A percentile compares a stretch with the other conserved stretches of the same genome.
Conservation (phyloP, 2,329 filamentous ascomycete species). For the Aspergillus floridensis region DNA sequence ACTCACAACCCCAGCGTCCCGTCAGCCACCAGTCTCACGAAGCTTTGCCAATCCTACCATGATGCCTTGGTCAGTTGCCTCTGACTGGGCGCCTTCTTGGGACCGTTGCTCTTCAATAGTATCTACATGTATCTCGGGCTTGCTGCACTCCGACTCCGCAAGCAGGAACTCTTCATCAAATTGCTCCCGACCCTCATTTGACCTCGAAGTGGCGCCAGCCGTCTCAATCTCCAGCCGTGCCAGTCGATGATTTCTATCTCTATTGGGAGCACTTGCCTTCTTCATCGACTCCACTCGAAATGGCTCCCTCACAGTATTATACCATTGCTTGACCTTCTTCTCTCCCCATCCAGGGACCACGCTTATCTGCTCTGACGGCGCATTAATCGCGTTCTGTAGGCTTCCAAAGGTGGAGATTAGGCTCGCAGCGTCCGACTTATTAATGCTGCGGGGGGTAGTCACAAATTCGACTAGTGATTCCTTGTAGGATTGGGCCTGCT, state of each 20-base stretch:
- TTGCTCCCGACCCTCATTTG: not conserved
- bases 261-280: conserved; percentile 47
- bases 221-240: conserved; percentile 32
- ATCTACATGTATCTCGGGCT: conserved; percentile 22
- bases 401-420: conserved; percentile 91
- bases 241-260: not conserved
- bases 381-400: conserved; percentile 81
- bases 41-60: conserved; percentile 58
- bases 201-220: conserved; percentile 35
- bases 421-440: conserved; percentile 90
- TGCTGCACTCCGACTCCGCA: conserved; percentile 29
- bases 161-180: conserved; percentile 41
- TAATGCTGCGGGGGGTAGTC: conserved; percentile 82
- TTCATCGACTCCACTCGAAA: conserved; percentile 73
- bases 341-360: conserved; percentile 91
- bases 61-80: conserved; percentile 56
- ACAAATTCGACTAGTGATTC: conserved; percentile 90
- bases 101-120: conserved; percentile 6
- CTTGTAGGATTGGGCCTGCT: conserved; percentile 78
- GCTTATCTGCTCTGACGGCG: conserved; percentile 77
- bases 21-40: conserved; percentile 39
- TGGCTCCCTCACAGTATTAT: conserved; percentile 74
- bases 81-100: conserved; percentile 32
- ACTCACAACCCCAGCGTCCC: not conserved
- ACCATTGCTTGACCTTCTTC: conserved; percentile 89